Percentiles rank a stretch among this genome's conserved stretches.
Evolutionary conservation across 2,329 filamentous ascomycete species (phyloP).

Genomic region (Zymoseptoria brevis): DNA sequence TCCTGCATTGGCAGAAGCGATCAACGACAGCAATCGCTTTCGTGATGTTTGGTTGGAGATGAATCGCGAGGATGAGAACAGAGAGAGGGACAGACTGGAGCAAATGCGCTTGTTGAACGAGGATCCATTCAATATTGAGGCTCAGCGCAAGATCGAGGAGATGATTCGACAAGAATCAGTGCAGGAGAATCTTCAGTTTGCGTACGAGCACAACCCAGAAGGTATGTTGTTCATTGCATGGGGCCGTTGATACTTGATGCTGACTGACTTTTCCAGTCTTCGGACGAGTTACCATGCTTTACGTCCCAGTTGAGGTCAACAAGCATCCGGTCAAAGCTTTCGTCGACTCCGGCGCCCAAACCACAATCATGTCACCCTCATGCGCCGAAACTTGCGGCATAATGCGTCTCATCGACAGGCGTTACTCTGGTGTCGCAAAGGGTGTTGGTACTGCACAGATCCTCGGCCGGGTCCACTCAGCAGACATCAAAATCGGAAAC

Average conservation of each 20-base stretch:
- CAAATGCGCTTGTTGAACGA: constrained; percentile 81
- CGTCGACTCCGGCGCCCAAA: constrained; percentile 94
- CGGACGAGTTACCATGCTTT: constrained; percentile 89
- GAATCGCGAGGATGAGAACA: constrained; percentile 61
- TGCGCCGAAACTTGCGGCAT: constrained; percentile 91
- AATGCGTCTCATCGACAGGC: constrained; percentile 87
- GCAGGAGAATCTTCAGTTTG: constrained; percentile 90
- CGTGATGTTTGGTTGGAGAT: constrained; percentile 61
- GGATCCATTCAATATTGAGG: constrained; percentile 88
- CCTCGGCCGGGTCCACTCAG: constrained; percentile 88
- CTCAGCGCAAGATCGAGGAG: constrained; percentile 87
- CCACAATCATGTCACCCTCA: constrained; percentile 94
- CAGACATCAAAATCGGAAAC: constrained; percentile 85
- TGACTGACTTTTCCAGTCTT: constrained; percentile 57
- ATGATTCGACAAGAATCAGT: constrained; percentile 93
- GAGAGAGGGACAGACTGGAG: constrained; percentile 68
- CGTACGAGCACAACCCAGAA: constrained; percentile 95
- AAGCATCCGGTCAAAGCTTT: constrained; percentile 86
- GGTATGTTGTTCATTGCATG: constrained; percentile 49
- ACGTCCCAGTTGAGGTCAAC: constrained; percentile 93
- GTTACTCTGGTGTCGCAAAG: constrained; percentile 84
- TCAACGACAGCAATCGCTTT: constrained; percentile 71
- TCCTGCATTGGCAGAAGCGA: constrained; percentile 66
- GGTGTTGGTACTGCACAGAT: constrained; percentile 94
- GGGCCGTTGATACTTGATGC: background rate